These are phyloP conservation scores for Nicotiana tabacum DNA, from an alignment of 257 asterid species.

Conservation along the genomic window DNA sequence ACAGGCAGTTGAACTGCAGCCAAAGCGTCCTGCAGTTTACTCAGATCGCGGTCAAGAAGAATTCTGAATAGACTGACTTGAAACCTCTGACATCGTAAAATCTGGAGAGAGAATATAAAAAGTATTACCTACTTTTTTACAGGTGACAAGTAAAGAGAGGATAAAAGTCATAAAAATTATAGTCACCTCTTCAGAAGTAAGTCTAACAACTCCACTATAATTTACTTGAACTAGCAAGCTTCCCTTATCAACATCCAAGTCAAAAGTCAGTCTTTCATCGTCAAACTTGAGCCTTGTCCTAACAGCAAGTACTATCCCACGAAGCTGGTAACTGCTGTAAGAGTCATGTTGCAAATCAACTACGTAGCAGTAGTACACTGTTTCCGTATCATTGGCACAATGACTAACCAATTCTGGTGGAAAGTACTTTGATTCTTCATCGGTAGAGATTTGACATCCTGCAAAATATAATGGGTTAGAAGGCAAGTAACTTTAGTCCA, in stretches of 20 bases:
- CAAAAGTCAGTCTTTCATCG: slow-evolving; percentile 27
- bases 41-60: slow-evolving; percentile 42
- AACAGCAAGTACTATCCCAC: slow-evolving; percentile 44
- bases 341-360: slow-evolving; percentile 38
- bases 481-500: neutral
- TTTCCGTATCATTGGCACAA: slow-evolving; percentile 11
- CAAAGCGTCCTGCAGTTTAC: slow-evolving; percentile 28
- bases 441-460: slow-evolving; percentile 33
- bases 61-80: slow-evolving; percentile 46
- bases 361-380: slow-evolving; percentile 38
- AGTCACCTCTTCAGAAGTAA: slow-evolving; percentile 44
- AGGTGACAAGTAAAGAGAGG: neutral
- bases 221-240: slow-evolving; percentile 23
- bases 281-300: slow-evolving; percentile 40
- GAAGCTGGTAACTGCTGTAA: slow-evolving; percentile 34
- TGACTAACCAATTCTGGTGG: slow-evolving; percentile 60
- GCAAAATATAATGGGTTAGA: slow-evolving; percentile 7
- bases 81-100: slow-evolving; percentile 43
- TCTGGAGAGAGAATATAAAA: slow-evolving; percentile 29
- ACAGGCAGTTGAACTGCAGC: slow-evolving; percentile 3
- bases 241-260: slow-evolving; percentile 51
- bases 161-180: neutral
- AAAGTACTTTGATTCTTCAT: slow-evolving; percentile 37
- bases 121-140: neutral
- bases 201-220: slow-evolving; percentile 22